Conservation (phyloP, 2,329 filamentous ascomycete genomes). For the Stagonosporopsis rhizophila region DNA sequence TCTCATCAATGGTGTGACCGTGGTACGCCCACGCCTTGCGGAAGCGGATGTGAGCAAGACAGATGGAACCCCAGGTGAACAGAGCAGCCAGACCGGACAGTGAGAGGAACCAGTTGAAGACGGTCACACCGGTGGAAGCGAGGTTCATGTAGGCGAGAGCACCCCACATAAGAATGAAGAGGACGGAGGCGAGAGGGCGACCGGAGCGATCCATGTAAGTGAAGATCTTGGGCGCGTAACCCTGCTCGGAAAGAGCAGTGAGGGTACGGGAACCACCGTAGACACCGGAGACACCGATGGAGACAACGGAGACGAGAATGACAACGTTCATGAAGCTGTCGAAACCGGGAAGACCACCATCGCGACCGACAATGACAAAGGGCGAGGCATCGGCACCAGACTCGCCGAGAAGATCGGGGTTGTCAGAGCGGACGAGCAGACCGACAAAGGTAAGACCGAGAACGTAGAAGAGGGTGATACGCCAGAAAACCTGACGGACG, state of each 20-base stretch:
- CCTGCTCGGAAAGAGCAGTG: constrained; percentile 58
- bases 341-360: constrained; percentile 66
- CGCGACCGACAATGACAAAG: constrained; percentile 70
- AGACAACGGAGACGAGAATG: constrained; percentile 67
- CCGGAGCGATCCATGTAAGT: constrained; percentile 84
- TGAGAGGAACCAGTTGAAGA: constrained; percentile 81
- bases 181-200: constrained; percentile 77
- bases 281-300: constrained; percentile 65
- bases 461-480: constrained; percentile 56
- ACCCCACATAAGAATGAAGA: constrained; percentile 70
- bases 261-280: constrained; percentile 66
- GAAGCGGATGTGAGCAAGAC: constrained; percentile 91
- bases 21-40: constrained; percentile 59
- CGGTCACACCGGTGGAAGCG: constrained; percentile 54
- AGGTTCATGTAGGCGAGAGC: constrained; percentile 74
- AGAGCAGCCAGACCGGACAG: constrained; percentile 75
- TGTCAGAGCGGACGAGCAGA: constrained; percentile 50
- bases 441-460: constrained; percentile 54
- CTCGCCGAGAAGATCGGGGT: constrained; percentile 44
- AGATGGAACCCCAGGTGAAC: constrained; percentile 86
- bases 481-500: constrained; percentile 57
- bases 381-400: constrained; percentile 60
- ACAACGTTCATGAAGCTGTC: constrained; percentile 72
- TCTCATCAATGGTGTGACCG: constrained; percentile 52
- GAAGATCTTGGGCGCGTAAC: constrained; percentile 78